Conservation (phyloP, 192 early-diverging fungal species). For the Pilaira anomala region DNA sequence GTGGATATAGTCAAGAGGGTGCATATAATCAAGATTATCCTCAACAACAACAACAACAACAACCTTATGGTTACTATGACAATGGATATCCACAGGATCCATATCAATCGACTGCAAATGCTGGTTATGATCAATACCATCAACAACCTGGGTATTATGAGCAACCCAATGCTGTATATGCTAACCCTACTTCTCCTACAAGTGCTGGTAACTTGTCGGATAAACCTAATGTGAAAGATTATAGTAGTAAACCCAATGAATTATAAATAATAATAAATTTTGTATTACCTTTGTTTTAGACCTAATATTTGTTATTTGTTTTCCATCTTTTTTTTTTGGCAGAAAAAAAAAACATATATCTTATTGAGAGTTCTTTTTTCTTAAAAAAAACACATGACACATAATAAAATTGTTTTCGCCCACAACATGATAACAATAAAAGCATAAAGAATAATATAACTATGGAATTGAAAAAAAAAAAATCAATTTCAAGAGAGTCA, state of each 20-base stretch:
- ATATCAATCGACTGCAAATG: not conserved
- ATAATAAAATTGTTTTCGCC: no score
- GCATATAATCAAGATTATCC: not conserved
- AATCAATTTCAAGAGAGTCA: no score
- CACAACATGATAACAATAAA: no score
- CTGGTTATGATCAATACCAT: not conserved
- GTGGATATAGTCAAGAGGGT: not conserved
- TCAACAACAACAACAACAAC: not conserved
- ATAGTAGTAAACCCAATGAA: slow-evolving; percentile 7
- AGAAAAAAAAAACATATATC: not conserved
- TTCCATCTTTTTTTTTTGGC: no score
- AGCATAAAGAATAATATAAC: no score
- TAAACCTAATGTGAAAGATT: slow-evolving; percentile 6
- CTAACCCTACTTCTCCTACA: not conserved
- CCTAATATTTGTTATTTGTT: not conserved
- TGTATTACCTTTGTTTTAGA: no score
- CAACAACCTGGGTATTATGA: not conserved
- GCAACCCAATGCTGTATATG: not conserved
- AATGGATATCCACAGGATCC: not conserved
- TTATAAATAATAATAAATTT: not conserved
- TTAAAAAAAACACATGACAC: no score
- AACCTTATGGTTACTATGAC: not conserved
- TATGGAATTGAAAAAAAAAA: no score
- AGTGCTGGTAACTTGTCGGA: not conserved
- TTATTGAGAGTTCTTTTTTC: no score